Evolutionary conservation across 176 grass and related monocot species (phyloP).

Genomic region (Poa annua): DNA sequence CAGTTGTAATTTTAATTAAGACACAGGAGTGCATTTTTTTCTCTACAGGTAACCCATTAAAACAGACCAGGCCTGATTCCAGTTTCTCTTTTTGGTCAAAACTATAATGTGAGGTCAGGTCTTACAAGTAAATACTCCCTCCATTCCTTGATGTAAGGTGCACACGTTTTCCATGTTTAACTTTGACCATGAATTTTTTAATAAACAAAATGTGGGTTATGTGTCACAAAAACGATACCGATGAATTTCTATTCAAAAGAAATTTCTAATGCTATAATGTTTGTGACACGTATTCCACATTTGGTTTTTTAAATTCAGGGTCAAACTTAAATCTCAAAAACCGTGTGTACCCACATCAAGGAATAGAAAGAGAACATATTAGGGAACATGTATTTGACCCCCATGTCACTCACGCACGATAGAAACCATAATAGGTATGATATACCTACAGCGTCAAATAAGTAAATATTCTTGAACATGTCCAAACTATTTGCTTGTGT

Average conservation of each 20-base stretch:
- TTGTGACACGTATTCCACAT: no score
- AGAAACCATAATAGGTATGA: not conserved
- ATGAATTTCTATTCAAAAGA: no score
- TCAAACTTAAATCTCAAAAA: no score
- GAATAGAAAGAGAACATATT: not conserved
- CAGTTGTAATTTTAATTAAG: conserved; percentile 6
- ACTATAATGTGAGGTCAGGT: not conserved
- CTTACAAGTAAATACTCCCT: not conserved
- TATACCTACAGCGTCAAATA: conserved; percentile 13
- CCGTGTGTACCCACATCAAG: no score
- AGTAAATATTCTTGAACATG: conserved; percentile 17
- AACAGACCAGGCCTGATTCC: not conserved
- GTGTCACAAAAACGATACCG: no score
- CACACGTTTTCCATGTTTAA: no score
- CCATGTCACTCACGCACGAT: not conserved
- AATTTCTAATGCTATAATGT: no score
- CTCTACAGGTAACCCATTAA: not conserved
- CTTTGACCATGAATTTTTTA: no score
- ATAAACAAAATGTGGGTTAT: no score
- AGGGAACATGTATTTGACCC: conserved; percentile 13
- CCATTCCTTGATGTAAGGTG: no score
- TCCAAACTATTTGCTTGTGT: not conserved
- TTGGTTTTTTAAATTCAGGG: no score
- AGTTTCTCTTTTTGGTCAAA: not conserved
- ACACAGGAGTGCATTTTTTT: not conserved